Percentiles rank a stretch among this genome's conserved stretches.
These are phyloP conservation scores for Dendrobium chrysotoxum DNA, from an alignment of 106 monocot species.

Conservation along the genomic window DNA sequence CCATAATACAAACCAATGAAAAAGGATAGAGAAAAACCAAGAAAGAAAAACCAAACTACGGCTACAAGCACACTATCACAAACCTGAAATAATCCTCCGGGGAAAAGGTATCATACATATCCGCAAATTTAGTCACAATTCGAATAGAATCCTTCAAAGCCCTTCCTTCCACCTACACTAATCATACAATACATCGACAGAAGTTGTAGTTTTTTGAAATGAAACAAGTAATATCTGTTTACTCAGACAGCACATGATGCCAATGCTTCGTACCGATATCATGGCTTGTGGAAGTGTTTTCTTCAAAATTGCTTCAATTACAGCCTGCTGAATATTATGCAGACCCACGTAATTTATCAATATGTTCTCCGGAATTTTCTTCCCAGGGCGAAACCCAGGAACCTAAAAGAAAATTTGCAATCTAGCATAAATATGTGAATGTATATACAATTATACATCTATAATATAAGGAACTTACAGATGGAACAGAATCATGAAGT, in stretches of 20 bases:
- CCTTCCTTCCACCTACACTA: conserved; percentile 71
- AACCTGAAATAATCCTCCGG: conserved; percentile 70
- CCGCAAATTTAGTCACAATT: conserved; percentile 71
- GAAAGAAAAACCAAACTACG: neutral
- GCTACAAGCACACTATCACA: conserved; percentile 2
- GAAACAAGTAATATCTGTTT: neutral
- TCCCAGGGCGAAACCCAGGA: conserved; percentile 96
- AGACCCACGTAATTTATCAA: conserved; percentile 69
- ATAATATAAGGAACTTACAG: too few species aligned
- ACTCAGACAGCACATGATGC: neutral
- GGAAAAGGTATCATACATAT: conserved; percentile 72
- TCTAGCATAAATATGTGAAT: neutral
- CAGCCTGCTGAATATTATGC: conserved; percentile 50
- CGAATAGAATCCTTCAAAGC: conserved; percentile 88
- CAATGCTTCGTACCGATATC: conserved; percentile 40
- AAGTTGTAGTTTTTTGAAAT: neutral
- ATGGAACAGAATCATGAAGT: too few species aligned
- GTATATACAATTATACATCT: too few species aligned
- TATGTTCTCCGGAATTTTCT: conserved; percentile 85
- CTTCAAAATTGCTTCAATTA: conserved; percentile 89
- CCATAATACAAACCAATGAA: neutral
- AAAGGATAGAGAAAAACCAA: neutral
- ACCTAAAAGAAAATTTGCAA: conserved; percentile 28
- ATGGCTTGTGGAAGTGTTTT: conserved; percentile 82
- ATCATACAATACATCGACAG: neutral